Percentiles rank a stretch among this genome's conserved stretches.
phyloP scores from a whole-genome alignment of 257 asterid species.

The Linderniella brevidens region DNA sequence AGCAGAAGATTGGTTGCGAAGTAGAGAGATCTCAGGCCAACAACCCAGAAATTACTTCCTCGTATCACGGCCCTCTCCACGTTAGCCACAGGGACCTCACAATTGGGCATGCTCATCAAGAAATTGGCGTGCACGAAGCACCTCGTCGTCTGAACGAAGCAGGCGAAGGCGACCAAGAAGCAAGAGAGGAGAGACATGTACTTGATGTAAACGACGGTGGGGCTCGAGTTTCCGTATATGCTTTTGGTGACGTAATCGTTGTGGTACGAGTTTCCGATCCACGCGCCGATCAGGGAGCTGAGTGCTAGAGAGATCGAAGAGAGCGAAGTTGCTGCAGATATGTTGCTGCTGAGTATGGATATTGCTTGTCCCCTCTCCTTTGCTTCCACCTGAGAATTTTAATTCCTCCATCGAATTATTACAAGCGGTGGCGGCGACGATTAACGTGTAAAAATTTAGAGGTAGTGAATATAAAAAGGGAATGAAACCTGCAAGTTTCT shows the following conservation, averaged over 20 bases:
- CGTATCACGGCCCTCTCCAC: slow-evolving; percentile 25
- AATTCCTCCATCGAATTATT: not conserved
- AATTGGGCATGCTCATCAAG: slow-evolving; percentile 34
- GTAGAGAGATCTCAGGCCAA: slow-evolving; percentile 33
- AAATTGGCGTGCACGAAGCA: slow-evolving; percentile 30
- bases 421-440: not conserved
- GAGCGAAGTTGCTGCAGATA: slow-evolving; percentile 31
- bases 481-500: slow-evolving; percentile 51
- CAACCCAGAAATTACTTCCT: slow-evolving; percentile 35
- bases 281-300: slow-evolving; percentile 33
- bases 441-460: no score
- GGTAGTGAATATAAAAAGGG: no score
- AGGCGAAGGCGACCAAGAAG: slow-evolving; percentile 31
- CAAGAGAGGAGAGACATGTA: slow-evolving; percentile 21
- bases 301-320: slow-evolving; percentile 33
- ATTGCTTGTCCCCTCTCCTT: slow-evolving; percentile 36
- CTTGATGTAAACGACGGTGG: slow-evolving; percentile 18
- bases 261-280: slow-evolving; percentile 29
- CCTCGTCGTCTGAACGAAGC: slow-evolving; percentile 32
- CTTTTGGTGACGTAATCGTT: slow-evolving; percentile 12
- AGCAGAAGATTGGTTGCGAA: slow-evolving; percentile 31
- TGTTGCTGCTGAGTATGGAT: slow-evolving; percentile 17
- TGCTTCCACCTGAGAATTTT: slow-evolving; percentile 17
- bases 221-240: slow-evolving; percentile 26
- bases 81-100: slow-evolving; percentile 16